A percentile compares a stretch with the other conserved stretches of the same genome.
Evolutionary conservation across 2,329 filamentous ascomycete genomes (phyloP).

Genomic region (Pezicula carpinea): DNA sequence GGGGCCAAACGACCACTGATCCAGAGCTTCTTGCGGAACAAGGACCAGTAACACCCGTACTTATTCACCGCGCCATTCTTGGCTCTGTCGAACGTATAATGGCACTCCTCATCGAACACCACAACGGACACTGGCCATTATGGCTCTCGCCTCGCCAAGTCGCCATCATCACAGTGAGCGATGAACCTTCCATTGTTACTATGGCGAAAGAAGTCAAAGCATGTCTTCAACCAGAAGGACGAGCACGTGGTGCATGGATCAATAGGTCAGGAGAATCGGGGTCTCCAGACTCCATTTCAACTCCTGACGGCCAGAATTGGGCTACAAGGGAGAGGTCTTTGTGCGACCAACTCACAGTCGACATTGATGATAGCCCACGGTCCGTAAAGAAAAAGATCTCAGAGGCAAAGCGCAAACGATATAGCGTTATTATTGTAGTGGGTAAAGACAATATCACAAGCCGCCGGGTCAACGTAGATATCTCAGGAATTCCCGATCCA

Average conservation of each 20-base stretch:
- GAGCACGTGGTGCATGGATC: background rate
- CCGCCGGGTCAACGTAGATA: constrained; percentile 48
- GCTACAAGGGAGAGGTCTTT: constrained; percentile 15
- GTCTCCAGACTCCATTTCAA: background rate
- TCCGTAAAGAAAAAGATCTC: constrained; percentile 64
- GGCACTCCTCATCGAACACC: constrained; percentile 80
- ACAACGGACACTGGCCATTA: constrained; percentile 77
- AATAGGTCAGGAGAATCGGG: constrained; percentile 1
- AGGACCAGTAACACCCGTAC: constrained; percentile 65
- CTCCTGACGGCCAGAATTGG: constrained; percentile 29
- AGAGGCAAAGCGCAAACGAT: constrained; percentile 67
- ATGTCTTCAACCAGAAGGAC: constrained; percentile 2
- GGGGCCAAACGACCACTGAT: constrained; percentile 45
- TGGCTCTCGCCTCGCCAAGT: constrained; percentile 82
- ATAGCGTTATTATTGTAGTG: constrained; percentile 69
- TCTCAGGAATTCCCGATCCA: constrained; percentile 29
- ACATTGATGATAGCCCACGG: constrained; percentile 61
- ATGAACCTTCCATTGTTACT: constrained; percentile 33
- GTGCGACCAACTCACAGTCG: constrained; percentile 50
- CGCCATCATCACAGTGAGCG: constrained; percentile 68
- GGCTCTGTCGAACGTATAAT: constrained; percentile 82
- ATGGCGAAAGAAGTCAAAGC: constrained; percentile 18
- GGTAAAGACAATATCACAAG: constrained; percentile 61
- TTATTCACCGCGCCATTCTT: constrained; percentile 80
- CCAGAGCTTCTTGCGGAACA: constrained; percentile 42